These are phyloP conservation scores for Stellera chamaejasme DNA, from an alignment of 345 rosid species.

Conservation along the genomic window DNA sequence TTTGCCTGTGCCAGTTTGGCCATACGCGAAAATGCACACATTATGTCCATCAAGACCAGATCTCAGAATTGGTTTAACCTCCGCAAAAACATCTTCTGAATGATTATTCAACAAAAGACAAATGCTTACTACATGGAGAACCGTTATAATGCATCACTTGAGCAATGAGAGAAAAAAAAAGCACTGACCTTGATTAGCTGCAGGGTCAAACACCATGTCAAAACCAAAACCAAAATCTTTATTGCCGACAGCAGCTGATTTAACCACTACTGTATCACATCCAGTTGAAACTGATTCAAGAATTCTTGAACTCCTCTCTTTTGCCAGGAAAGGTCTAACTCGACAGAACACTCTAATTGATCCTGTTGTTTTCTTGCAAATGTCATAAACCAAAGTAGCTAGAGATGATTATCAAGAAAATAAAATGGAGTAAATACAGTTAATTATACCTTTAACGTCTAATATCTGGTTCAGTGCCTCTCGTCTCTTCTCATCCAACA, in stretches of 20 bases:
- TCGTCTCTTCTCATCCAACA: slow-evolving; percentile 50
- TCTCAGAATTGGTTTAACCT: slow-evolving; percentile 73
- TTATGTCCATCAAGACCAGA: slow-evolving; percentile 92
- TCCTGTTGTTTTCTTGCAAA: slow-evolving; percentile 32
- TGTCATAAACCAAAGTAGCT: not conserved
- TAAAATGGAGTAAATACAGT: slow-evolving; percentile 3
- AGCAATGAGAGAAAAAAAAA: slow-evolving; percentile 8
- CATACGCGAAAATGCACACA: slow-evolving; percentile 85
- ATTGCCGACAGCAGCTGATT: slow-evolving; percentile 43
- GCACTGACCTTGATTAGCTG: slow-evolving; percentile 68
- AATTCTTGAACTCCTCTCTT: slow-evolving; percentile 32
- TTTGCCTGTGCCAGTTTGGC: slow-evolving; percentile 96
- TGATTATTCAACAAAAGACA: slow-evolving; percentile 34
- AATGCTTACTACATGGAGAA: slow-evolving; percentile 23
- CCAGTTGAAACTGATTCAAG: slow-evolving; percentile 41
- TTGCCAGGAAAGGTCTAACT: slow-evolving; percentile 45
- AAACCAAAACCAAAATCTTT: slow-evolving; percentile 40
- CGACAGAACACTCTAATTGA: slow-evolving; percentile 81
- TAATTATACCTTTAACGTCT: slow-evolving; percentile 63
- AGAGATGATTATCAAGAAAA: not conserved
- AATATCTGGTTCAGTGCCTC: slow-evolving; percentile 58
- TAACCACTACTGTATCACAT: slow-evolving; percentile 39
- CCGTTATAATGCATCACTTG: not conserved
- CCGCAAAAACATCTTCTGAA: slow-evolving; percentile 72
- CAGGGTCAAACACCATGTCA: slow-evolving; percentile 62